Conservation (phyloP, 148 eudicot genomes). For the Oxyria digyna region DNA sequence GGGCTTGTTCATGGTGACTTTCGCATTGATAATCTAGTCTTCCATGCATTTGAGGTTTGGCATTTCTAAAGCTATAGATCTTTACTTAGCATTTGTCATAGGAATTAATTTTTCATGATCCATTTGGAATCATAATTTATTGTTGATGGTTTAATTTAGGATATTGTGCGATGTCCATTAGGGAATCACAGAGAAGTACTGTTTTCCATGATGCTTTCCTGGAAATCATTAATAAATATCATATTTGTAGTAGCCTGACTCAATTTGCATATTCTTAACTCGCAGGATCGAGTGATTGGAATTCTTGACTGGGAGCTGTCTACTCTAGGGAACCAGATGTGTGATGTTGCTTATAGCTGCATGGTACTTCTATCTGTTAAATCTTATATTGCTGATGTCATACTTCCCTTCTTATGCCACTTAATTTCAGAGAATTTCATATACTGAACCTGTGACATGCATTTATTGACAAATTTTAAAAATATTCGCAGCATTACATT, state of each 20-base stretch:
- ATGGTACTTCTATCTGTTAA: slow-evolving; percentile 41
- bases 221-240: background rate
- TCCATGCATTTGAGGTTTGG: slow-evolving; percentile 83
- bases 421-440: background rate
- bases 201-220: background rate
- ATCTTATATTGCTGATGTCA: background rate
- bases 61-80: background rate
- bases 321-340: slow-evolving; percentile 97
- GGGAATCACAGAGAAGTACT: background rate
- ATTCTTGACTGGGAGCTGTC: slow-evolving; percentile 97
- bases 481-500: slow-evolving; percentile 49
- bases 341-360: slow-evolving; percentile 90
- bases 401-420: background rate
- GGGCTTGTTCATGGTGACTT: slow-evolving; percentile 98
- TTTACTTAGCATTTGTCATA: background rate
- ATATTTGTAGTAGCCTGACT: background rate
- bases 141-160: background rate
- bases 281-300: slow-evolving; percentile 95
- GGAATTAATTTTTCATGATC: background rate
- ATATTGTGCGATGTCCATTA: background rate
- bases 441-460: background rate
- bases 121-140: background rate
- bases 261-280: background rate
- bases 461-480: background rate
- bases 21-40: slow-evolving; percentile 91